A percentile compares a stretch with the other conserved stretches of the same genome.
Evolutionary conservation across 1,139 yeast genomes (phyloP).

Genomic region (Tardiomyces digboiensis): DNA sequence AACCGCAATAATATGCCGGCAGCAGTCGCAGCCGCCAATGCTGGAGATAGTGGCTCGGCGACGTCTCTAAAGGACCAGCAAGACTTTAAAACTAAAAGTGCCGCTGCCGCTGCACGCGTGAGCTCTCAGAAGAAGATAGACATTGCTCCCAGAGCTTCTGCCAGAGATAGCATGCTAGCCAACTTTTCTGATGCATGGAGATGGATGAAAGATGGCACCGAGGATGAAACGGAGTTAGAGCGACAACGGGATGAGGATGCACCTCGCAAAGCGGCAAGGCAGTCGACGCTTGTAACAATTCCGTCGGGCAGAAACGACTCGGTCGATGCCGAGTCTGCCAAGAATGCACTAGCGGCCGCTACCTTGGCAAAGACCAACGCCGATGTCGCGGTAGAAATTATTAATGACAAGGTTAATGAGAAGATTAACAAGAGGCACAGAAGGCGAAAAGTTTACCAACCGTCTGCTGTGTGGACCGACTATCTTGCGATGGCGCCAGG

Average conservation of each 20-base stretch:
- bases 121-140: not conserved
- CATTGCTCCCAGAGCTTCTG: not conserved
- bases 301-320: not conserved
- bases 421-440: slow-evolving; percentile 4
- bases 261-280: not conserved
- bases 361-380: slow-evolving; percentile 14
- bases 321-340: not conserved
- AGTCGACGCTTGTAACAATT: not conserved
- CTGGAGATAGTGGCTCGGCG: too few species aligned
- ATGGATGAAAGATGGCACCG: not conserved
- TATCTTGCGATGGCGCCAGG: too few species aligned
- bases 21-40: too few species aligned
- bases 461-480: slow-evolving; percentile 13
- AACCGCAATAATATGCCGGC: too few species aligned
- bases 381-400: slow-evolving; percentile 13
- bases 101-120: not conserved
- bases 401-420: slow-evolving; percentile 9
- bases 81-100: not conserved
- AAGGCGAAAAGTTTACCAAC: slow-evolving; percentile 8
- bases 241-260: not conserved
- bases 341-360: slow-evolving; percentile 15
- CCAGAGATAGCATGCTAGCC: not conserved
- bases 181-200: not conserved
- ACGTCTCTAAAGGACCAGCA: too few species aligned
- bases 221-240: not conserved